A percentile compares a stretch with the other conserved stretches of the same genome.
phyloP scores from a whole-genome alignment of 495 filamentous ascomycete species.

The Pyrenopolyporus hunteri region DNA sequence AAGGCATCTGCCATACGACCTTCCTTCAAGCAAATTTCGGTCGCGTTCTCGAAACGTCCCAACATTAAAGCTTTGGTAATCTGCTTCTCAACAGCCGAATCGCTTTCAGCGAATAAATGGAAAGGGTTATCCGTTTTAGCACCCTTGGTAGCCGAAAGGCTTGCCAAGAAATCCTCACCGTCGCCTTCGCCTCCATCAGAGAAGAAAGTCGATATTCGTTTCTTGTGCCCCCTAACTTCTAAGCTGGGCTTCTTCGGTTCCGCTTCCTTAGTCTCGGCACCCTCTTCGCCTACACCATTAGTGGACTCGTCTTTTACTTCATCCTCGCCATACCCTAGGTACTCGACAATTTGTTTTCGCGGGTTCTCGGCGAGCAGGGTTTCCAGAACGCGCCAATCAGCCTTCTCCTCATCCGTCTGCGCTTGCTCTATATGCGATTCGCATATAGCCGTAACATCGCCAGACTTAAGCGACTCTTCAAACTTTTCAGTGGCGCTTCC shows the following conservation, averaged over 20 bases:
- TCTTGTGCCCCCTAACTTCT: conserved; percentile 52
- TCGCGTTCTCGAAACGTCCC: conserved; percentile 88
- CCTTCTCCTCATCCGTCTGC: conserved; percentile 85
- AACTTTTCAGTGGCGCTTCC: conserved; percentile 85
- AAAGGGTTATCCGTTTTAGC: conserved; percentile 60
- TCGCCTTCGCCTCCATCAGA: conserved; percentile 71
- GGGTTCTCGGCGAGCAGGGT: conserved; percentile 83
- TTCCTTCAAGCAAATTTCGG: conserved; percentile 85
- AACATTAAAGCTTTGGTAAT: conserved; percentile 89
- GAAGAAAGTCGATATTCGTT: conserved; percentile 80
- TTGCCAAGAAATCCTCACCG: conserved; percentile 87
- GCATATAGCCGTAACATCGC: conserved; percentile 79
- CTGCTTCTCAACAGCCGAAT: conserved; percentile 79
- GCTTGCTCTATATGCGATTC: conserved; percentile 75
- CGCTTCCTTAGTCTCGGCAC: conserved; percentile 45
- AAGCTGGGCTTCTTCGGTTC: conserved; percentile 52
- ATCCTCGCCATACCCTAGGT: conserved; percentile 80
- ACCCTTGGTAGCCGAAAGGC: conserved; percentile 59
- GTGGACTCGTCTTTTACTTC: conserved; percentile 59
- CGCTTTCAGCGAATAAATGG: conserved; percentile 75
- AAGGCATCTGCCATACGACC: conserved; percentile 93
- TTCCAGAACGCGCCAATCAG: conserved; percentile 93
- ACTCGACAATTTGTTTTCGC: conserved; percentile 78
- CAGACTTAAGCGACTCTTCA: conserved; percentile 78
- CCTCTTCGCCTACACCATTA: conserved; percentile 52